These are phyloP conservation scores for Lactarius akahatsu DNA, from an alignment of 768 basidiomycete species.

Conservation along the genomic window DNA sequence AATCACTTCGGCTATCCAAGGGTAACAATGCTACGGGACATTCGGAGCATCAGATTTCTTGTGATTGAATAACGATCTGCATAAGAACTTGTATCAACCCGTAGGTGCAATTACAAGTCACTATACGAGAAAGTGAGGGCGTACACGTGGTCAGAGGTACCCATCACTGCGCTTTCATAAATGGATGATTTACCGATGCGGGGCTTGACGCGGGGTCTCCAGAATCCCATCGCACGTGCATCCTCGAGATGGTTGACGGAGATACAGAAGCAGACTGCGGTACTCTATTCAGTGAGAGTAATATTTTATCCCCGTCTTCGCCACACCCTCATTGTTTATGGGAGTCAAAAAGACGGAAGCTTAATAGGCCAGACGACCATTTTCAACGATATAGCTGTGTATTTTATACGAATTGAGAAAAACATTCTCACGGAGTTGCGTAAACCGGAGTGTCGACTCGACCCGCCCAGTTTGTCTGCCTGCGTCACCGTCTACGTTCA, in stretches of 20 bases:
- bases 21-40: too few species aligned
- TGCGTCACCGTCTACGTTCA: neutral
- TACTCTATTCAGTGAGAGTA: too few species aligned
- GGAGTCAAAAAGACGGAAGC: too few species aligned
- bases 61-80: neutral
- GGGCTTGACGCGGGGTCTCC: neutral
- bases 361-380: too few species aligned
- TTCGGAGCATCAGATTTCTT: neutral
- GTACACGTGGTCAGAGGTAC: neutral
- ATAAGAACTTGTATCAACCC: neutral
- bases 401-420: neutral
- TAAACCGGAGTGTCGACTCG: conserved; percentile 2
- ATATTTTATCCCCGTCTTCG: too few species aligned
- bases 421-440: conserved; percentile 14
- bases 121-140: neutral
- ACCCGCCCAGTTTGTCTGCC: conserved; percentile 10
- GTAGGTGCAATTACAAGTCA: neutral
- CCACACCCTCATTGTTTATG: too few species aligned
- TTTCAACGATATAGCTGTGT: neutral
- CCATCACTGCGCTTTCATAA: neutral
- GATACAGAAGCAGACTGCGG: neutral
- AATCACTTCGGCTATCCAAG: too few species aligned
- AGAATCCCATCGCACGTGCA: neutral
- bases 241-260: neutral
- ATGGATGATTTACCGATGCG: neutral